Percentiles rank a stretch among this genome's conserved stretches.
phyloP scores from a whole-genome alignment of 352 stramenopile genomes.

The Globisporangium rhizosaccharum region DNA sequence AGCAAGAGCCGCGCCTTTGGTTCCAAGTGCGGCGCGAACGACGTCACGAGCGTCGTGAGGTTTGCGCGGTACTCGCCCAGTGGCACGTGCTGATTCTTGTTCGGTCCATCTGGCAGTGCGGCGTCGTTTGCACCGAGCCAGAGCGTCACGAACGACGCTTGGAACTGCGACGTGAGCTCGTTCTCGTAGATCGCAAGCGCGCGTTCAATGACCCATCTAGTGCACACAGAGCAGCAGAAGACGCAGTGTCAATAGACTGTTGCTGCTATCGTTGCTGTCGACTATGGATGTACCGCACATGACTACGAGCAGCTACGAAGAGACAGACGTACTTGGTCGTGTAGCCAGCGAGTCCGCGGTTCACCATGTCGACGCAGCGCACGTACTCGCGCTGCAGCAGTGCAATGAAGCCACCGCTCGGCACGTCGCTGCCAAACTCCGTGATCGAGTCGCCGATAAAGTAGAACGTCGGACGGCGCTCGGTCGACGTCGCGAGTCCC shows the following conservation, averaged over 20 bases:
- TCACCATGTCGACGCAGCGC: slow-evolving; percentile 47
- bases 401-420: slow-evolving; percentile 34
- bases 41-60: slow-evolving; percentile 21
- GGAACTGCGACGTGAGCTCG: slow-evolving; percentile 24
- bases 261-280: too few species aligned
- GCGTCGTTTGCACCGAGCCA: slow-evolving; percentile 66
- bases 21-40: slow-evolving; percentile 17
- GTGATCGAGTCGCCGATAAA: slow-evolving; percentile 70
- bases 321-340: slow-evolving; percentile 26
- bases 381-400: slow-evolving; percentile 45
- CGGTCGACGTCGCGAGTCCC: slow-evolving; percentile 3
- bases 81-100: slow-evolving; percentile 32
- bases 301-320: not conserved
- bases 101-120: slow-evolving; percentile 22
- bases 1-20: slow-evolving; percentile 26
- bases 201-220: slow-evolving; percentile 33
- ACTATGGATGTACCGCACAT: not conserved
- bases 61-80: slow-evolving; percentile 40
- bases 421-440: slow-evolving; percentile 30
- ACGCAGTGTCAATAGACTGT: not conserved
- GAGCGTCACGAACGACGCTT: slow-evolving; percentile 36
- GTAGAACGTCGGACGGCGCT: slow-evolving; percentile 28
- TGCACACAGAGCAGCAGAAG: not conserved
- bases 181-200: slow-evolving; percentile 33
- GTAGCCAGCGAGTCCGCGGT: slow-evolving; percentile 54